Evolutionary conservation across 2,329 filamentous ascomycete species (phyloP).

Genomic region (Septoria linicola): DNA sequence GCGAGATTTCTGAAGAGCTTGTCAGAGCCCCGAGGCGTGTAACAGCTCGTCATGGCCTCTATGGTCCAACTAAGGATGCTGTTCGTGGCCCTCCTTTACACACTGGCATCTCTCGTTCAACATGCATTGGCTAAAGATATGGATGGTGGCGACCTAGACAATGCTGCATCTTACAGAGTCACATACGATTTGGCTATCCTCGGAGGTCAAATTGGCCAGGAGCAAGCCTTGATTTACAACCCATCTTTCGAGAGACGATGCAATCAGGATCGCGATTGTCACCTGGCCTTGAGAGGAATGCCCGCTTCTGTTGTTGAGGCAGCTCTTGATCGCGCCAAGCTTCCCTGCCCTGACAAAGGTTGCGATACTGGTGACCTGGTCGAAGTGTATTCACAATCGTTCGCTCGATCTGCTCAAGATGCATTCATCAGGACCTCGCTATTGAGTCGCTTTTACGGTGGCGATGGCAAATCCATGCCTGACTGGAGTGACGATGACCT

Average conservation of each 20-base stretch:
- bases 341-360: not conserved
- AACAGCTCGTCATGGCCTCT: not conserved
- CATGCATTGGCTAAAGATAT: too few species aligned
- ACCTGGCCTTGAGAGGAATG: not conserved
- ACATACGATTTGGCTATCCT: too few species aligned
- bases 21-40: too few species aligned
- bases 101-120: not conserved
- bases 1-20: too few species aligned
- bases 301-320: not conserved
- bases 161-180: too few species aligned
- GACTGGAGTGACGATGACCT: not conserved
- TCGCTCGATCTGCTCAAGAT: not conserved
- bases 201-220: too few species aligned
- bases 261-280: not conserved
- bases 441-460: not conserved
- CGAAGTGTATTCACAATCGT: not conserved
- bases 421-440: not conserved
- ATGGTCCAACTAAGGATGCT: not conserved
- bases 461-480: not conserved
- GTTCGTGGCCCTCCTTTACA: not conserved
- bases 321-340: not conserved
- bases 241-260: too few species aligned
- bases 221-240: not conserved
- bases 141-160: too few species aligned
- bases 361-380: slow-evolving; percentile 2